A percentile compares a stretch with the other conserved stretches of the same genome.
phyloP scores from a whole-genome alignment of 2,329 filamentous ascomycete species.

The Fusarium sp. region DNA sequence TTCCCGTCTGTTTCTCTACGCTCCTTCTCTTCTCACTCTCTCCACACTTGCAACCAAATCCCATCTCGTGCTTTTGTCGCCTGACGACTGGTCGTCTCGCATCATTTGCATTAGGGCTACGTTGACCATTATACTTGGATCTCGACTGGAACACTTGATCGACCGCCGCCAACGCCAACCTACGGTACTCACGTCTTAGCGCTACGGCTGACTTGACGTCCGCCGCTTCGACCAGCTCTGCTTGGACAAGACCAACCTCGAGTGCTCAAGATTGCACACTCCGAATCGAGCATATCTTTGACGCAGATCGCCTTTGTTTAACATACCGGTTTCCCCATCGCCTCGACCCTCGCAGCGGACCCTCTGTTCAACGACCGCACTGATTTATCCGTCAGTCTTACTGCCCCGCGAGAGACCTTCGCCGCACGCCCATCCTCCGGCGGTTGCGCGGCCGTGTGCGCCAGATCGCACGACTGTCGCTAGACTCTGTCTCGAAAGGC shows the following conservation, averaged over 20 bases:
- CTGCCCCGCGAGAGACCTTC: slow-evolving; percentile 34
- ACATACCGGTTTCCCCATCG: slow-evolving; percentile 5
- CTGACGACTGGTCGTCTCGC: slow-evolving; percentile 49
- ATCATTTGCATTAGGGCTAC: slow-evolving; percentile 46
- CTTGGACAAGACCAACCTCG: slow-evolving; percentile 22
- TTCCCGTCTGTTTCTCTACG: slow-evolving; percentile 44
- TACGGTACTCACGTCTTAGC: slow-evolving; percentile 34
- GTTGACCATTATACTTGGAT: slow-evolving; percentile 34
- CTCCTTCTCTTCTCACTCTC: slow-evolving; percentile 42
- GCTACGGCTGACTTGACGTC: slow-evolving; percentile 45
- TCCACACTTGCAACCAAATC: slow-evolving; percentile 31
- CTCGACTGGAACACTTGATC: slow-evolving; percentile 41
- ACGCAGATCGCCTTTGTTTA: slow-evolving; percentile 27
- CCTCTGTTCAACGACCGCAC: slow-evolving; percentile 17
- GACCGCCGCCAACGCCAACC: slow-evolving; percentile 21
- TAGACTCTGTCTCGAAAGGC: slow-evolving; percentile 41
- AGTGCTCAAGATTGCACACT: slow-evolving; percentile 21
- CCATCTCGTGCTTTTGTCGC: slow-evolving; percentile 39
- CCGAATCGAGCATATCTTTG: slow-evolving; percentile 19
- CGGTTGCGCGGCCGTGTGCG: slow-evolving; percentile 47
- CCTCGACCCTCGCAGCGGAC: slow-evolving; percentile 26
- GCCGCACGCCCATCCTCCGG: slow-evolving; percentile 35
- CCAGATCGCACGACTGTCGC: slow-evolving; percentile 47
- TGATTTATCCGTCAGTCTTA: slow-evolving; percentile 35
- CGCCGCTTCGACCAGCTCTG: slow-evolving; percentile 32